Evolutionary conservation across 2,329 filamentous ascomycete genomes (phyloP), one percentile per base, ranked within the genome.

Genomic region (Dryadomyces quercus-mongolicae): DNA sequence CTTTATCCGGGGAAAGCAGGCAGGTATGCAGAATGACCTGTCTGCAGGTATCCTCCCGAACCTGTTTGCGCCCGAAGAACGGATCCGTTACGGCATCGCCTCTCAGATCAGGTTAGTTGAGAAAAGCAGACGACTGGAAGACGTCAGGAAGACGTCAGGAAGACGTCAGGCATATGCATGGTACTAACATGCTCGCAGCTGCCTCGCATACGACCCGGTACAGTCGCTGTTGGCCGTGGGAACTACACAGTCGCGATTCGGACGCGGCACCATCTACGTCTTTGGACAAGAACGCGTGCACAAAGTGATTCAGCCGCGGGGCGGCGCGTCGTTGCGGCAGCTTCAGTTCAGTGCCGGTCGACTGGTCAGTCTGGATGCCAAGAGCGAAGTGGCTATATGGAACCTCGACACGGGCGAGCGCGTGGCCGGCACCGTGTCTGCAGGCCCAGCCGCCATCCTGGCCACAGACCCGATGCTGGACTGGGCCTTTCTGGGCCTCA

Each of bases 191-290:
- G 12, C 15, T 51, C 18, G 78, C 62, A 89, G 88, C 62, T 86
- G 86, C 59, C 73, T 97, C 60, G 86, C 90, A 57, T 97, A 95
- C 72, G 91, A 97, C 61, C 91, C 93, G 1, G 78, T 96, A 13
- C 93, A 98, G 67, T 95, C 91, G 31, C 82, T 98, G 55, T 77
- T 98, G 52, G 93, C 93, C 45, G 81, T 97, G 59, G 93, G 90
- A 56, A 98, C 93, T 45, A 87, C 83, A 66, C 86, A 94, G 69
- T 89, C 86, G 60, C 84, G 86, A 63, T 95, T 88, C 65, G 90
- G 90, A 56, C 81, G 82, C 38, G 92, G 92, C 22, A 84, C 91
- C 66, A 86, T 98, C 66, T 95, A 95, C 69, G 73, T 98, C 61
- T 84, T 93, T 66, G 93, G 93, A 46, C 86, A 88, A 66, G 80